phyloP scores from a whole-genome alignment of 306 rosid species.

The Medicago ruthenica region DNA sequence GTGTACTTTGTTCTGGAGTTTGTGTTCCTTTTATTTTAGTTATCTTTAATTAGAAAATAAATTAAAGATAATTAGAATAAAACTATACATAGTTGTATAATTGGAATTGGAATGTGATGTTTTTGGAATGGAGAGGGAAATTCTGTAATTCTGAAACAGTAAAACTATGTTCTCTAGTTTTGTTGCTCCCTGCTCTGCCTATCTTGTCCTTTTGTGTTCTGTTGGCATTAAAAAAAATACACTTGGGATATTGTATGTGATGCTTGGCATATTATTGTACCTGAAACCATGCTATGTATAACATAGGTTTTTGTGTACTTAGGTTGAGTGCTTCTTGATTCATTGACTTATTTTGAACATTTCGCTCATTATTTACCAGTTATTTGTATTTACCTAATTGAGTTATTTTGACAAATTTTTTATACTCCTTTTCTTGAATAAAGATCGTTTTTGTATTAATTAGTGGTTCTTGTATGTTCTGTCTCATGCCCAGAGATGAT shows the following conservation, averaged over 20 bases:
- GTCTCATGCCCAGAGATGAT: conserved; percentile 75
- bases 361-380: conserved; percentile 12
- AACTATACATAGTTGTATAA: conserved; percentile 20
- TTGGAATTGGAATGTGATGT: conserved; percentile 33
- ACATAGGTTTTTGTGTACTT: conserved; percentile 5
- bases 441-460: conserved; percentile 37
- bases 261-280: conserved; percentile 30
- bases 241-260: conserved; percentile 21
- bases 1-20: conserved; percentile 30
- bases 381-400: conserved; percentile 31
- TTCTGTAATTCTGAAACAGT: conserved; percentile 34
- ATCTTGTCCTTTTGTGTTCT: background rate
- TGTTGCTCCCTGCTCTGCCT: conserved; percentile 28
- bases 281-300: conserved; percentile 18
- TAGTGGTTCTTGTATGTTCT: conserved; percentile 38
- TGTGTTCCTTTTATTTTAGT: conserved; percentile 12
- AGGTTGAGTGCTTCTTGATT: conserved; percentile 33
- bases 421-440: conserved; percentile 17
- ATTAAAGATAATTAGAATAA: conserved; percentile 16
- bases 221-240: background rate
- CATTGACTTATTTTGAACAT: conserved; percentile 5
- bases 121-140: conserved; percentile 33
- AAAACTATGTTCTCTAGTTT: conserved; percentile 13
- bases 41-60: background rate
- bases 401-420: conserved; percentile 26